Conservation (phyloP, 257 asterid genomes). For the Solanum chmielewskii region DNA sequence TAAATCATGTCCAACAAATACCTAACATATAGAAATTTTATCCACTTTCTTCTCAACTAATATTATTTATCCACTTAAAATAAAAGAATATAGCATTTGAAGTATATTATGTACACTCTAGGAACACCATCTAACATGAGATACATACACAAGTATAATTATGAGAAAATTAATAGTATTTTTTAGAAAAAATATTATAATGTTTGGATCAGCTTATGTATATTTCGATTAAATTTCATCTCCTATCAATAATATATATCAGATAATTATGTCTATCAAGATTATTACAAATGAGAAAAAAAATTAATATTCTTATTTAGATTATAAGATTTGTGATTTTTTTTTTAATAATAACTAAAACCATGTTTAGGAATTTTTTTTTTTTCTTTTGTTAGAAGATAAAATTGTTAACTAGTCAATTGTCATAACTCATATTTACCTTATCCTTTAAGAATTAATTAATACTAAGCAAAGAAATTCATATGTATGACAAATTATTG, state of each 20-base stretch:
- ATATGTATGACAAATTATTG: background rate
- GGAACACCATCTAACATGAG: background rate
- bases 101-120: background rate
- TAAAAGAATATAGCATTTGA: background rate
- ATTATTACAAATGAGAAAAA: background rate
- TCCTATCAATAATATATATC: too few species aligned
- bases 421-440: background rate
- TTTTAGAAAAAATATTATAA: too few species aligned
- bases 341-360: background rate
- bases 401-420: background rate
- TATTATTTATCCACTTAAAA: background rate
- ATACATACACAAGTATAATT: too few species aligned
- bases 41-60: background rate
- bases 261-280: too few species aligned
- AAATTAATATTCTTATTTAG: rapidly evolving
- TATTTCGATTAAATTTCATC: background rate
- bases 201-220: too few species aligned
- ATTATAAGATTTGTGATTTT: background rate
- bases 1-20: background rate
- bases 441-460: background rate
- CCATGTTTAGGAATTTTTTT: background rate
- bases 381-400: background rate
- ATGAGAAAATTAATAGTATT: too few species aligned
- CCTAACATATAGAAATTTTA: background rate
- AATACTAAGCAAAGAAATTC: background rate